These are phyloP conservation scores for Scleroderma bovista DNA, from an alignment of 768 basidiomycete genomes.

Conservation along the genomic window DNA sequence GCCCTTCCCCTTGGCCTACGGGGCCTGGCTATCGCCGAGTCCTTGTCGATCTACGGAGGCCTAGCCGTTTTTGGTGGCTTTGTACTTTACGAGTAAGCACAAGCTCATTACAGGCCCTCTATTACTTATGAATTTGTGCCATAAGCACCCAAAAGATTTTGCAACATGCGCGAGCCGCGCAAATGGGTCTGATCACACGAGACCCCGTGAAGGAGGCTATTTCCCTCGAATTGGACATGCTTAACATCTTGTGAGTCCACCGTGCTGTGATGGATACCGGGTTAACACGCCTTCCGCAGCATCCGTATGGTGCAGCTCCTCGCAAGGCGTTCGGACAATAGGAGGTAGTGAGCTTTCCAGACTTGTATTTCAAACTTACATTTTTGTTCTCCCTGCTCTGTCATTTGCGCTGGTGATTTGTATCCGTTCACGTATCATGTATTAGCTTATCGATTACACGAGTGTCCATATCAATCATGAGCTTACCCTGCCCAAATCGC, in stretches of 20 bases:
- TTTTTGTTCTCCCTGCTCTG: constrained; percentile 19
- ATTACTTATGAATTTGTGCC: constrained; percentile 1
- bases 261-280: background rate
- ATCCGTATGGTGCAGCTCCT: constrained; percentile 80
- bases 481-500: constrained; percentile 48
- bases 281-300: constrained; percentile 30
- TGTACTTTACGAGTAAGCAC: constrained; percentile 74
- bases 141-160: constrained; percentile 80
- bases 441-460: background rate
- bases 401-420: background rate
- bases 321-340: constrained; percentile 55
- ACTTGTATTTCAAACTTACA: constrained; percentile 6
- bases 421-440: background rate
- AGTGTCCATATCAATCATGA: constrained; percentile 16
- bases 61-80: constrained; percentile 85
- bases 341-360: constrained; percentile 29
- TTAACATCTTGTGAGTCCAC: constrained; percentile 75
- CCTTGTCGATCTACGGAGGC: constrained; percentile 81
- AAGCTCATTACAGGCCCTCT: background rate
- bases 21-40: constrained; percentile 68
- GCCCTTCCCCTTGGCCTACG: constrained; percentile 80
- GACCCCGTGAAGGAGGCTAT: constrained; percentile 81
- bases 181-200: constrained; percentile 55
- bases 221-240: constrained; percentile 76
- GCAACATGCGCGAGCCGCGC: constrained; percentile 67